phyloP scores from a whole-genome alignment of 1,284 basidiomycete species.

The Puccinia triticina region DNA sequence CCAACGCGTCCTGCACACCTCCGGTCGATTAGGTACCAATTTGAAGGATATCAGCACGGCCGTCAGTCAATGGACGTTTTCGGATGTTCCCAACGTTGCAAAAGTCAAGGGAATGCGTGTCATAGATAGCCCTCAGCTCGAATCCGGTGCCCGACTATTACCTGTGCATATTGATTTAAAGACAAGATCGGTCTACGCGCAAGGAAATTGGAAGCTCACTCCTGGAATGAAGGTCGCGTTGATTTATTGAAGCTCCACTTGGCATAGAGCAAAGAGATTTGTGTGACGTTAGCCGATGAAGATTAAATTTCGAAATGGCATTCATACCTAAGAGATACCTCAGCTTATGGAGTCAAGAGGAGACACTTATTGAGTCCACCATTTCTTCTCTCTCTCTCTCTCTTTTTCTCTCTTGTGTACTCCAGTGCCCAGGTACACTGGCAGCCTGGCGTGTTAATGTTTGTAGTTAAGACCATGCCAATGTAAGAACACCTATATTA shows the following conservation, averaged over 20 bases:
- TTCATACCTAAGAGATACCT: neutral
- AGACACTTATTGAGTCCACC: too few species aligned
- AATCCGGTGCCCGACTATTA: slow-evolving; percentile 7
- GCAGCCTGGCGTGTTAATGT: too few species aligned
- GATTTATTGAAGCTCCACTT: neutral
- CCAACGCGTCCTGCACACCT: neutral
- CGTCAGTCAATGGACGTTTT: slow-evolving; percentile 9
- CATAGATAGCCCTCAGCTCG: neutral
- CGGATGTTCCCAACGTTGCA: neutral
- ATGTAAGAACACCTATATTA: too few species aligned
- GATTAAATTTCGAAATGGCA: neutral
- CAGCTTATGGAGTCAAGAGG: neutral
- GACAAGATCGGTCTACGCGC: slow-evolving; percentile 10
- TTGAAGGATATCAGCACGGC: neutral
- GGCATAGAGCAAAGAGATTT: neutral
- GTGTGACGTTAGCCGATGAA: neutral
- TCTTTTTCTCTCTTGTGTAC: too few species aligned
- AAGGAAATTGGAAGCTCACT: slow-evolving; percentile 12
- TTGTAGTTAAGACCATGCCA: too few species aligned
- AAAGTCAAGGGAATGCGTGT: slow-evolving; percentile 18
- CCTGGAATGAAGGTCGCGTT: slow-evolving; percentile 24
- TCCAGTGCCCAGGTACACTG: too few species aligned
- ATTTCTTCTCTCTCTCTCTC: too few species aligned
- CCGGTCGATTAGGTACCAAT: neutral
- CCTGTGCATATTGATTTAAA: slow-evolving; percentile 15